phyloP scores from a whole-genome alignment of 2,329 filamentous ascomycete genomes.

The Xylaria sp. region DNA sequence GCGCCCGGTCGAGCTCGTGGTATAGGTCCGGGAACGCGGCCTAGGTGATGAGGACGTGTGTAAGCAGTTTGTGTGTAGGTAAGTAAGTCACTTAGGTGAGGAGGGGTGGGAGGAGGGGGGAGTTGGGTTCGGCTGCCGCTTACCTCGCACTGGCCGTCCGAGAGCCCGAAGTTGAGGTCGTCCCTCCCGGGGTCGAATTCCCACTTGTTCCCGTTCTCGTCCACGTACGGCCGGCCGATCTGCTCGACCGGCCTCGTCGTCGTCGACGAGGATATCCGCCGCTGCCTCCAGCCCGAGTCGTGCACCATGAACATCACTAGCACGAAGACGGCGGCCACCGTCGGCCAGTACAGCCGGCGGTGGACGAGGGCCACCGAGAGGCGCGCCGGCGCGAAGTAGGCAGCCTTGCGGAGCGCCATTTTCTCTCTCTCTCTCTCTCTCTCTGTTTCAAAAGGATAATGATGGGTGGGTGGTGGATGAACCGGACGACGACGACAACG shows the following conservation, averaged over 20 bases:
- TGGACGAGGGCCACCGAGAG: no score
- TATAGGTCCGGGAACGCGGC: slow-evolving; percentile 27
- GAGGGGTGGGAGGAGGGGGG: not conserved
- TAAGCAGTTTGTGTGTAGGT: not conserved
- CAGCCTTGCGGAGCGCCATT: no score
- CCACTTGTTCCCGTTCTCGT: slow-evolving; percentile 13
- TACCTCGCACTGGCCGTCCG: slow-evolving; percentile 27
- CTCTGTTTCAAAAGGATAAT: no score
- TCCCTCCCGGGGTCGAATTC: slow-evolving; percentile 24
- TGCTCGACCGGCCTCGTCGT: not conserved
- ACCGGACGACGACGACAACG: no score
- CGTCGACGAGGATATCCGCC: no score
- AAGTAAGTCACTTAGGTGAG: not conserved
- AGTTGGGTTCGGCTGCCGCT: not conserved
- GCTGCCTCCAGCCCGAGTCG: no score
- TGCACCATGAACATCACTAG: no score
- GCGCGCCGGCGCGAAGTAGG: no score
- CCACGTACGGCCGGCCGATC: slow-evolving; percentile 1
- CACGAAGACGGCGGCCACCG: not conserved
- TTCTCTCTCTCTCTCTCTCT: no score
- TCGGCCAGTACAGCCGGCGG: no score
- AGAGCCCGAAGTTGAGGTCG: slow-evolving; percentile 26
- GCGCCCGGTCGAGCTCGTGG: slow-evolving; percentile 28
- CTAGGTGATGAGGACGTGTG: slow-evolving; percentile 9
- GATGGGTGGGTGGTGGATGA: no score